Conservation (phyloP, 164 flowering plant genomes). For the Vitis rotundifolia region DNA sequence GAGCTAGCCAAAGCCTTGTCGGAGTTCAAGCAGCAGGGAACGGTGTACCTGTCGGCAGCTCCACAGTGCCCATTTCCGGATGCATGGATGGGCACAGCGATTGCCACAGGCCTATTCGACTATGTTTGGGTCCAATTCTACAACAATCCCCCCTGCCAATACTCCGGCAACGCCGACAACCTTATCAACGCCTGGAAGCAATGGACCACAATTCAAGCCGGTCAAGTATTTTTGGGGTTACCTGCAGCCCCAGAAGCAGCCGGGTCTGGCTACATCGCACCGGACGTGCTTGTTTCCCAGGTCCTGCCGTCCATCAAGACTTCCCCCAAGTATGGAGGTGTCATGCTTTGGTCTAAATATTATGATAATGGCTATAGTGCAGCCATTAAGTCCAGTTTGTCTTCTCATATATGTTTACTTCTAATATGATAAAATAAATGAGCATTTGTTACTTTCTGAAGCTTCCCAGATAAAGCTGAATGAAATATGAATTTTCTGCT, state of each 20-base stretch:
- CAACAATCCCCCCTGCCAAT: slow-evolving; percentile 19
- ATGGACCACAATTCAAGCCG: not conserved
- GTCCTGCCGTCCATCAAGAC: slow-evolving; percentile 7
- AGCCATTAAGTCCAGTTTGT: too few relatives aligned
- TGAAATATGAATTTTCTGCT: too few relatives aligned
- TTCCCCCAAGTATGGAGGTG: too few relatives aligned
- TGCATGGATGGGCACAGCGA: slow-evolving; percentile 1
- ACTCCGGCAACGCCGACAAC: not conserved
- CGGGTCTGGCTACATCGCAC: slow-evolving; percentile 1
- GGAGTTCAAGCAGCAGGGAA: too few relatives aligned
- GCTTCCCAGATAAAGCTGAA: too few relatives aligned
- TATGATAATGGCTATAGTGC: too few relatives aligned
- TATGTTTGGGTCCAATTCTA: slow-evolving; percentile 27
- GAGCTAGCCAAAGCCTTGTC: too few relatives aligned
- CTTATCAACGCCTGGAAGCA: slow-evolving; percentile 8
- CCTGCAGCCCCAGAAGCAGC: slow-evolving; percentile 17
- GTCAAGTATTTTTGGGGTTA: slow-evolving; percentile 8
- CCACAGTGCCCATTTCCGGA: slow-evolving; percentile 24
- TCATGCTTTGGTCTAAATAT: too few relatives aligned
- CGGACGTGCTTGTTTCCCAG: not conserved
- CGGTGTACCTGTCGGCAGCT: slow-evolving; percentile 17
- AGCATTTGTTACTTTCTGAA: too few relatives aligned
- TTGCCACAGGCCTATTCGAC: slow-evolving; percentile 19
- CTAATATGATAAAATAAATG: too few relatives aligned
- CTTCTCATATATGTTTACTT: too few relatives aligned